A percentile compares a stretch with the other conserved stretches of the same genome.
Conservation (phyloP, 257 asterid species). For the Nyctanthes arbortristis region DNA sequence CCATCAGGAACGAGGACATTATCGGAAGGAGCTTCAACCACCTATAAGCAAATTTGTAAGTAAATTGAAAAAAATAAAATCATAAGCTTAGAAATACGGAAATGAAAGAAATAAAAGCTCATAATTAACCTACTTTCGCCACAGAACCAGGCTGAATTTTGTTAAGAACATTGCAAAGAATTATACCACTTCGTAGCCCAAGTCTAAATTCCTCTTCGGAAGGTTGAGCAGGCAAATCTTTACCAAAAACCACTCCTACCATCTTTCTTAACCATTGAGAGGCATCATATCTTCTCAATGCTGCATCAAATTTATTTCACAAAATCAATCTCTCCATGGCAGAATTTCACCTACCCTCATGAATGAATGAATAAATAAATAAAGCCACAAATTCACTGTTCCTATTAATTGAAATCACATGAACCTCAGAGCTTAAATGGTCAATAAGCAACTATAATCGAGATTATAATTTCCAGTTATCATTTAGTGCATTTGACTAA, state of each 20-base stretch:
- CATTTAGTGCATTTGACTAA: not conserved
- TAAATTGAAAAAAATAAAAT: slow-evolving; percentile 8
- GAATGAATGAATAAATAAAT: too few species aligned
- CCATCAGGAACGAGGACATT: slow-evolving; percentile 67
- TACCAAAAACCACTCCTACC: slow-evolving; percentile 85
- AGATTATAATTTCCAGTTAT: not conserved
- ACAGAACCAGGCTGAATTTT: slow-evolving; percentile 80
- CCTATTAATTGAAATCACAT: slow-evolving; percentile 8
- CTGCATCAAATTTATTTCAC: slow-evolving; percentile 48
- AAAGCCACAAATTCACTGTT: slow-evolving; percentile 8
- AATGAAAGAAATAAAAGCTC: not conserved
- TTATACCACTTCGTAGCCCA: slow-evolving; percentile 87
- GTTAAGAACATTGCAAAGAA: slow-evolving; percentile 89
- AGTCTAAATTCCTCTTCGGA: slow-evolving; percentile 86
- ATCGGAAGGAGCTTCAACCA: slow-evolving; percentile 71
- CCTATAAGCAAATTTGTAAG: slow-evolving; percentile 44
- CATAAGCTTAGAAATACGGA: not conserved
- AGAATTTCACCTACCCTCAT: too few species aligned
- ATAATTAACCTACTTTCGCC: slow-evolving; percentile 58
- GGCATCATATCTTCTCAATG: slow-evolving; percentile 83
- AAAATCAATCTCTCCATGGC: slow-evolving; percentile 4
- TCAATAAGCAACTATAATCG: not conserved
- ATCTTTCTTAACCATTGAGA: slow-evolving; percentile 84
- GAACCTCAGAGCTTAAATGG: slow-evolving; percentile 2
- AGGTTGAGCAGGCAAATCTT: slow-evolving; percentile 91